Evolutionary conservation across 73 alveolate species (phyloP).

Genomic region (Paramecium sonneborni): DNA sequence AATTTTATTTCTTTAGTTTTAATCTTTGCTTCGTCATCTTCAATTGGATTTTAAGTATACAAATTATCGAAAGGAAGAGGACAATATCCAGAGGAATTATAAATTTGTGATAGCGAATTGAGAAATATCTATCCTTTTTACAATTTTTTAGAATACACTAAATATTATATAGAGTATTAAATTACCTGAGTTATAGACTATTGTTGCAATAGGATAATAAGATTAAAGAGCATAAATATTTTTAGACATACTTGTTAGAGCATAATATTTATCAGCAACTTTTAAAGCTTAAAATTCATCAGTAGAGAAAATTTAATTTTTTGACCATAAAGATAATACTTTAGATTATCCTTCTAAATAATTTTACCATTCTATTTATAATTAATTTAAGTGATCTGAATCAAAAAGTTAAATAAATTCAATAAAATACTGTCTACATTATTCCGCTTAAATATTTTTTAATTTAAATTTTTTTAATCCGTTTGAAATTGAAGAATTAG

Average conservation of each 20-base stretch:
- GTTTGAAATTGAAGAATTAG: not conserved
- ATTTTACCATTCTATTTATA: not conserved
- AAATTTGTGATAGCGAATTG: not conserved
- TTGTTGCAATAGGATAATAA: not conserved
- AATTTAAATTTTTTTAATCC: constrained; percentile 20
- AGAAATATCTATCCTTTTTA: not conserved
- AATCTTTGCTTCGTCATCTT: not conserved
- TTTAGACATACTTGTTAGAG: constrained; percentile 19
- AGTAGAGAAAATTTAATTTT: not conserved
- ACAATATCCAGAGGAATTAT: not conserved
- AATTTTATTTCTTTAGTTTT: not conserved
- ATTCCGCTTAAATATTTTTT: not conserved
- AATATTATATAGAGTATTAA: not conserved
- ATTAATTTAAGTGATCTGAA: not conserved
- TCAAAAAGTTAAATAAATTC: not conserved
- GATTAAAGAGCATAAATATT: constrained; percentile 12
- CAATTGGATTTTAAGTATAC: not conserved
- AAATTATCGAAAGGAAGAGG: not conserved
- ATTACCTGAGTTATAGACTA: not conserved
- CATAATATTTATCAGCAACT: not conserved
- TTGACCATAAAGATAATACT: constrained; percentile 22
- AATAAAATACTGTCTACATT: not conserved
- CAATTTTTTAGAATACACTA: not conserved
- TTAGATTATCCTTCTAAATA: not conserved
- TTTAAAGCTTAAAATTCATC: not conserved